Evolutionary conservation across 169 alveolate genomes (phyloP), one percentile per base, ranked within the genome.

Genomic region (Fabrea salina): DNA sequence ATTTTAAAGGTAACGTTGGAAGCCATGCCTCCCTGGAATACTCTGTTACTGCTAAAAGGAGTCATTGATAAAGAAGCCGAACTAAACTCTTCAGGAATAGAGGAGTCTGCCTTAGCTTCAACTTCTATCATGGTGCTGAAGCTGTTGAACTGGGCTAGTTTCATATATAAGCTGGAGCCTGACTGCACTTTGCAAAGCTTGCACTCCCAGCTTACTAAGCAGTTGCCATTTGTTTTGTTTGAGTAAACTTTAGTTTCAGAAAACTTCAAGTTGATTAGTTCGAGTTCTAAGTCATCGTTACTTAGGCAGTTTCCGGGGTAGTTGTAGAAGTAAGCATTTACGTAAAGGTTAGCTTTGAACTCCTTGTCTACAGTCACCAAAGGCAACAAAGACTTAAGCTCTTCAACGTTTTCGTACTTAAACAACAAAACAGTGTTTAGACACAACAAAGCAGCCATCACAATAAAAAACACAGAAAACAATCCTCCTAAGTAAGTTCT

Each of bases 51-150:
- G n/a, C n/a, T n/a, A n/a, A n/a, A n/a, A 58, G 71, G 71, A 27
- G 25, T 22, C 22, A 5, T 35, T 22, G 5, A 58, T 0, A 32
- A 27, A 22, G 41, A 58, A 58, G 16, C 16, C 25, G 71, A 58
- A 35, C 71, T 58, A 6, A 43, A 43, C 5, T 41, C 68, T 1
- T 70, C 33, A 44, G 66, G 79, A 30, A 70, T 70, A 6, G 79
- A 43, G 16, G 79, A 70, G 11, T 25, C 49, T 25, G 79, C 1
- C 5, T 40, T 47, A 25, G 49, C 61, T 3, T 70, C 37, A 1
- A 19, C 61, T 5, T 4, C 13, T 47, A 70, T 43, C 5, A 1
- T 13, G 37, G 53, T 30, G 6, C 50, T 19, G 33, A 47, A 70
- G 5, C 67, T 25, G 49, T 30, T 25, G 5, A 19, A 13, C 35